A percentile compares a stretch with the other conserved stretches of the same genome.
These are phyloP conservation scores for Coemansia sp. DNA, from an alignment of 192 early-diverging fungal species.

Conservation along the genomic window DNA sequence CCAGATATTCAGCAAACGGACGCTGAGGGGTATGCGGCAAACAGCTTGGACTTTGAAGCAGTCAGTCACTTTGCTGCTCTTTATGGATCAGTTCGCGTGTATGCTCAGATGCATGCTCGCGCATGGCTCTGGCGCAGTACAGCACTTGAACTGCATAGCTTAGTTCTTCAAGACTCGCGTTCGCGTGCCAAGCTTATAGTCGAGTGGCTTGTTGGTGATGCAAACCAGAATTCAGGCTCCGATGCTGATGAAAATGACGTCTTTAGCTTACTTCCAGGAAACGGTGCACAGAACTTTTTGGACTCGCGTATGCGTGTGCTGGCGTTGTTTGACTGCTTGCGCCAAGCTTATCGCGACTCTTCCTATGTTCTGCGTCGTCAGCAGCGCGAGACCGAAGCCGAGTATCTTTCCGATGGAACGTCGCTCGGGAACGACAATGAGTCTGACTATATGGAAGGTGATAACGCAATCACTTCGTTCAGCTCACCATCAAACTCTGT, in stretches of 20 bases:
- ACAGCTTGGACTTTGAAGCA: conserved; percentile 9
- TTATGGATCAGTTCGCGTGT: conserved; percentile 25
- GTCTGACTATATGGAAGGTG: conserved; percentile 24
- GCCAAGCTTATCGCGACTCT: conserved; percentile 47
- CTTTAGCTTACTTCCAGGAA: conserved; percentile 24
- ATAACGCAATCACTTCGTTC: conserved; percentile 16
- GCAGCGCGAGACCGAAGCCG: conserved; percentile 25
- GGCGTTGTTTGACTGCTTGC: conserved; percentile 42
- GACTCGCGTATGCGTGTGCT: conserved; percentile 52
- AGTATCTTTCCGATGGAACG: conserved; percentile 14
- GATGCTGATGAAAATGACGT: conserved; percentile 12
- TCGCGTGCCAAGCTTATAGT: conserved; percentile 45
- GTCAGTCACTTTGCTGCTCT: conserved; percentile 3
- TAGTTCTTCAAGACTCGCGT: conserved; percentile 53
- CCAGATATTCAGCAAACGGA: conserved; percentile 25
- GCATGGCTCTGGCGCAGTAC: conserved; percentile 87
- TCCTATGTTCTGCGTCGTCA: conserved; percentile 18
- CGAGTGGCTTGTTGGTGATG: conserved; percentile 52
- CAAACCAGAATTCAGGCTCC: conserved; percentile 13
- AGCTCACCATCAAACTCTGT: conserved; percentile 25
- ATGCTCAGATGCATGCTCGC: conserved; percentile 74
- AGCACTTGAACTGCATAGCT: conserved; percentile 84
- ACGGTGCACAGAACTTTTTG: conserved; percentile 22
- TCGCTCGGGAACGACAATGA: neutral
- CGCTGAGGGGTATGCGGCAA: neutral